Evolutionary conservation across 1,284 basidiomycete species (phyloP).

Genomic region (Hemileia vastatrix): DNA sequence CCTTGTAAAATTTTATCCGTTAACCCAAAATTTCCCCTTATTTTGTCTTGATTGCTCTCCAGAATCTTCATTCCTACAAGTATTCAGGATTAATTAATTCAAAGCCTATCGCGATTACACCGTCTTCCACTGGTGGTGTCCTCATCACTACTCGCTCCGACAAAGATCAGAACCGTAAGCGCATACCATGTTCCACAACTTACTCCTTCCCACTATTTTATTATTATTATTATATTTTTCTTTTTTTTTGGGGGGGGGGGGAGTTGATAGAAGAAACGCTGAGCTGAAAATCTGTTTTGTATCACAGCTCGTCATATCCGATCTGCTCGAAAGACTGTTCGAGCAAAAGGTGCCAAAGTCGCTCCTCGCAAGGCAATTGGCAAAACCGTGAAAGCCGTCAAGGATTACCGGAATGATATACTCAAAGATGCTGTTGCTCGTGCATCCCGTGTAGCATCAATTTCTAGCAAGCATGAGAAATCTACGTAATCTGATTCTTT

Average conservation of each 20-base stretch:
- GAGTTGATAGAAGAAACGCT: too few relatives aligned
- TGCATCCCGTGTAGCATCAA: slow-evolving; percentile 12
- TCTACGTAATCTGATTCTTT: too few relatives aligned
- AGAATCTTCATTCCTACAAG: slow-evolving; percentile 75
- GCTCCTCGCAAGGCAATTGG: slow-evolving; percentile 15
- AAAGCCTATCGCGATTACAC: slow-evolving; percentile 48
- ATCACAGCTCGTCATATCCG: slow-evolving; percentile 10
- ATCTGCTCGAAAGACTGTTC: slow-evolving; percentile 5
- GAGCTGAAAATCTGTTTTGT: too few relatives aligned
- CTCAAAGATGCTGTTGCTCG: slow-evolving; percentile 9
- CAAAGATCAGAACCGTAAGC: slow-evolving; percentile 6
- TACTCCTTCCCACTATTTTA: neutral
- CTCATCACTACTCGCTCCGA: slow-evolving; percentile 10
- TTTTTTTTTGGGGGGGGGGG: too few relatives aligned
- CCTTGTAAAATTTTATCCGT: slow-evolving; percentile 53
- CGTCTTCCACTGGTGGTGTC: slow-evolving; percentile 11
- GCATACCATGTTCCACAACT: slow-evolving; percentile 10
- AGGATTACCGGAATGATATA: slow-evolving; percentile 12
- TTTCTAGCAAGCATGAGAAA: too few relatives aligned
- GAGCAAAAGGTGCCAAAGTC: slow-evolving; percentile 3
- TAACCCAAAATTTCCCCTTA: neutral
- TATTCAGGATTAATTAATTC: slow-evolving; percentile 75
- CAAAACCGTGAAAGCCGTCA: slow-evolving; percentile 6
- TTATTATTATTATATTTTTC: too few relatives aligned
- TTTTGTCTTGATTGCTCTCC: slow-evolving; percentile 50